These are phyloP conservation scores for Candida orba DNA, from an alignment of 805 yeast genomes.

Conservation along the genomic window DNA sequence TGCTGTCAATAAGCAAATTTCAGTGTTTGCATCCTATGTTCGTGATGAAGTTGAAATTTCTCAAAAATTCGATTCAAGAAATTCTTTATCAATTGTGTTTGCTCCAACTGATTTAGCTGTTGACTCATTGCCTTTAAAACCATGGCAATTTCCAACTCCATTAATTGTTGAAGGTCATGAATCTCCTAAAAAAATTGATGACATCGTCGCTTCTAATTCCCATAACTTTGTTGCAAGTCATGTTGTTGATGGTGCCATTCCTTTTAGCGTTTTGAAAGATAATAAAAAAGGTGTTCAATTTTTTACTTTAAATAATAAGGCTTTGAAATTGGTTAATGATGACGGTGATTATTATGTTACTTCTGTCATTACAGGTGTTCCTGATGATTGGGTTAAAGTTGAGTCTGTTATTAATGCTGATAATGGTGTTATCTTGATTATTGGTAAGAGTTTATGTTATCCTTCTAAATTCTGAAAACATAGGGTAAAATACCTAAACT, in stretches of 20 bases:
- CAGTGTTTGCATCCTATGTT: constrained; percentile 63
- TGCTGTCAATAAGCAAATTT: constrained; percentile 33
- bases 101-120: constrained; percentile 70
- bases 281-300: constrained; percentile 25
- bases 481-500: no score
- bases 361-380: constrained; percentile 23
- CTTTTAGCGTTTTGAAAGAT: constrained; percentile 15
- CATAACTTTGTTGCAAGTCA: constrained; percentile 57
- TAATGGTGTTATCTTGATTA: constrained; percentile 40
- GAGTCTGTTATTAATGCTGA: constrained; percentile 29
- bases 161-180: constrained; percentile 28
- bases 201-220: constrained; percentile 43
- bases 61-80: constrained; percentile 37
- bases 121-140: constrained; percentile 43
- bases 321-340: constrained; percentile 30
- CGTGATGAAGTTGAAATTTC: constrained; percentile 52
- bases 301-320: constrained; percentile 28
- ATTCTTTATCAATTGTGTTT: constrained; percentile 43
- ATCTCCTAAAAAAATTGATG: constrained; percentile 39
- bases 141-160: constrained; percentile 73
- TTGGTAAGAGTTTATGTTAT: constrained; percentile 24
- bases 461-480: neutral
- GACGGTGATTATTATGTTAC: constrained; percentile 30
- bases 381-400: constrained; percentile 31
- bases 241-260: constrained; percentile 33